phyloP scores from a whole-genome alignment of 2,329 filamentous ascomycete species.

The Hypoxylon sp. region DNA sequence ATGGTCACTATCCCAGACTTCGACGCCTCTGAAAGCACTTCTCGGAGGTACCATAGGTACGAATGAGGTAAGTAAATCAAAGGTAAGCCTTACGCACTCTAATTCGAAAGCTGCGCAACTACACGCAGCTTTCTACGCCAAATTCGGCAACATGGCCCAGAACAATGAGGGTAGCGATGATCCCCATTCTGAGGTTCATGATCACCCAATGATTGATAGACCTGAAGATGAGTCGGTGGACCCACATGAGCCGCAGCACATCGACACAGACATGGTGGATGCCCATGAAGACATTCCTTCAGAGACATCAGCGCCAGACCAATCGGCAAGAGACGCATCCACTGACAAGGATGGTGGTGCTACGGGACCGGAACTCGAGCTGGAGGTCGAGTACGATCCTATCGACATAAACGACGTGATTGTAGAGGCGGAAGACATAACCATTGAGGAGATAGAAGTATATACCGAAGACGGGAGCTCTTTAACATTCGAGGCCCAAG shows the following conservation, averaged over 20 bases:
- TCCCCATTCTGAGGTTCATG: neutral
- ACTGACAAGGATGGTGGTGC: neutral
- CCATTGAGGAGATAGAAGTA: neutral
- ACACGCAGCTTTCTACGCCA: neutral
- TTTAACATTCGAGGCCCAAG: constrained; percentile 1
- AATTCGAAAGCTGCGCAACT: neutral
- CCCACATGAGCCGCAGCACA: neutral
- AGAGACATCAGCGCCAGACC: neutral
- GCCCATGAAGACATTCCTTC: neutral
- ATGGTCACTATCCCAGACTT: neutral
- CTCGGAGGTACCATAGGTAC: neutral
- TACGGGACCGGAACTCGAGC: neutral
- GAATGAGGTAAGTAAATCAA: neutral
- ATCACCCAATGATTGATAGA: neutral
- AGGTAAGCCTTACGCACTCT: neutral
- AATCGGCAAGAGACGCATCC: neutral
- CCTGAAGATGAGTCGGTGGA: neutral
- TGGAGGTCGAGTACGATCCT: too few relatives aligned
- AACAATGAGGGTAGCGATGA: neutral
- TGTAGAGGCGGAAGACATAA: neutral
- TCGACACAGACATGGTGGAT: neutral
- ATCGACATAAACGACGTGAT: too few relatives aligned
- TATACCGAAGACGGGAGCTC: neutral
- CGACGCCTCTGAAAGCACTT: neutral
- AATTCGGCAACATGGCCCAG: neutral